These are phyloP conservation scores for Pseudovirgaria hyperparasitica DNA, from an alignment of 2,329 filamentous ascomycete species.

Conservation along the genomic window DNA sequence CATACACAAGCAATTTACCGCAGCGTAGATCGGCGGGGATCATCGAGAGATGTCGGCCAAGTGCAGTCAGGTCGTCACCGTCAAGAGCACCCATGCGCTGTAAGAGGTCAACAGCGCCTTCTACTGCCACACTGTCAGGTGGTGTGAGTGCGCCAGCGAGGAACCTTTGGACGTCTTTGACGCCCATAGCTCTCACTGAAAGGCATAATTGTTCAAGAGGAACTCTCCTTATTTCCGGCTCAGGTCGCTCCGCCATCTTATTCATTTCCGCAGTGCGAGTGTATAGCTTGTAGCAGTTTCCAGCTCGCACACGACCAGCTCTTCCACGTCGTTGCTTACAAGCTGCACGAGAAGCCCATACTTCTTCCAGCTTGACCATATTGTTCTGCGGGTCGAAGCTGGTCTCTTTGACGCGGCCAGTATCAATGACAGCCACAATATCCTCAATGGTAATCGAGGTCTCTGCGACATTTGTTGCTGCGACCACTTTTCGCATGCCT, in stretches of 20 bases:
- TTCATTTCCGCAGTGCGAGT: conserved; percentile 68
- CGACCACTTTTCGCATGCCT: conserved; percentile 82
- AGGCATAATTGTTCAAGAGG: conserved; percentile 90
- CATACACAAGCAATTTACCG: conserved; percentile 91
- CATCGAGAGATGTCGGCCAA: conserved; percentile 87
- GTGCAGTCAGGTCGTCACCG: conserved; percentile 72
- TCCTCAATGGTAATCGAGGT: conserved; percentile 98
- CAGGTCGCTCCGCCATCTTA: conserved; percentile 77
- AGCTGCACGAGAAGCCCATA: conserved; percentile 86
- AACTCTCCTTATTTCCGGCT: conserved; percentile 87
- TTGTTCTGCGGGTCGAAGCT: conserved; percentile 86
- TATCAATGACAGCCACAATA: conserved; percentile 91
- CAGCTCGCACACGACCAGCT: conserved; percentile 83
- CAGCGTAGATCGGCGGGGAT: conserved; percentile 88
- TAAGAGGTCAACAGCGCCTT: conserved; percentile 68
- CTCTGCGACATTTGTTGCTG: conserved; percentile 93
- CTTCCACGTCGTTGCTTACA: conserved; percentile 90
- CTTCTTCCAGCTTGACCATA: conserved; percentile 88
- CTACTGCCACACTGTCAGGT: conserved; percentile 71
- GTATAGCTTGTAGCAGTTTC: conserved; percentile 90
- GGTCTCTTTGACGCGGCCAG: conserved; percentile 90
- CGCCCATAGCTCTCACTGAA: conserved; percentile 89
- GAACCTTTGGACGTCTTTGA: conserved; percentile 68
- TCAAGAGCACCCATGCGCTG: conserved; percentile 80
- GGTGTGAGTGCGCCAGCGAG: conserved; percentile 79